Evolutionary conservation across 495 filamentous ascomycete species (phyloP), one percentile per base, ranked within the genome.

Genomic region (Neurospora tetraspora): DNA sequence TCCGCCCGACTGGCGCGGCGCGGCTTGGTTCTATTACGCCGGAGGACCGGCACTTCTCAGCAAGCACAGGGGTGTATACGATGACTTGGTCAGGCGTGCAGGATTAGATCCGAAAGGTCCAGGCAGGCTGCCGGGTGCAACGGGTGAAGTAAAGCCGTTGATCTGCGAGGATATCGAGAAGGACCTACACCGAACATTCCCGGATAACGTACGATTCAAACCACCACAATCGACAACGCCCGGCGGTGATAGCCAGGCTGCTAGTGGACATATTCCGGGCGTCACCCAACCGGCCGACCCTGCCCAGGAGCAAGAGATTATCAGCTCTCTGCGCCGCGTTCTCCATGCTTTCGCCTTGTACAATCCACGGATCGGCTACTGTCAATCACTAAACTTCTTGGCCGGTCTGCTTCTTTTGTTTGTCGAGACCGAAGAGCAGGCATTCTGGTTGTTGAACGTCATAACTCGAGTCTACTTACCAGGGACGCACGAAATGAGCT

Each of bases 11-110:
- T 94, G 93, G 88, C 88, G 96, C 76, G 96, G 96, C 12, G 90
- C 91, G 6, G 95, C 96, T 39, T 99, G 96, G 96, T 99, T 97
- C 77, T 98, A 90, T 81, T 99, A 98, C 80, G 94, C 94, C n/a
- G 94, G 93, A 14, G 96, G 96, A 7, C 92, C 92, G 37, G 87
- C 89, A 47, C 89, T 91, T 74, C 77, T 98, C 71, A 87, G 88
- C 71, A 90, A 92, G 71, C 86, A 97, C 77, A 82, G 85, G 11
- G 92, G 92, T 4, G 80, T 93, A 12, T 99, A 97, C 75, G 85
- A 89, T 45, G 82, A 88, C 53, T 83, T 97, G 39, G 81, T 96
- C 14, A 80, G 84, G 73, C 85, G 86, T 68, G 78, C 78, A 7
- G 77, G 71, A 8, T 68, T 80, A 34, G 75, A 78, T 8, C 75